Base-by-base conservation (phyloP, 75 land plant species). In the Picea glauca region DNA sequence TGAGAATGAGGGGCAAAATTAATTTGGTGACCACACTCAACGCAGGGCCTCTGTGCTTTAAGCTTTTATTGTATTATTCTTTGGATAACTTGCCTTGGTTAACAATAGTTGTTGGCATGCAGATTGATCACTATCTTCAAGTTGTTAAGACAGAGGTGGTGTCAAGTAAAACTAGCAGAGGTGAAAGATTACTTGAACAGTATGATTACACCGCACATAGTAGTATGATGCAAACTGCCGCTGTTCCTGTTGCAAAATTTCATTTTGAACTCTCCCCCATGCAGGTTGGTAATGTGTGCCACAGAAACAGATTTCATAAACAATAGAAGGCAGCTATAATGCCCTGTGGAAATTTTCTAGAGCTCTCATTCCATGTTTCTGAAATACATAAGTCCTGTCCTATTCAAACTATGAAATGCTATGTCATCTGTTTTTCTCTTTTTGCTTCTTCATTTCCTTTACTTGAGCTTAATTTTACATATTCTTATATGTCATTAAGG, bases 131-230 rank as follows among this genome's bases (percentile, higher is more conserved):
- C 84, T 98, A 95, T 83, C 80, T 98, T 83, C 99, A 98, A 83
- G 80, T 91, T 15, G 99, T 98, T 26, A 98, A 98, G 85, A 95
- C 99, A 3, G 98, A 98, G 87, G 88, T 95, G 76, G 60, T 86
- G 64, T 86, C 94, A 58, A 77, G 79, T 38, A 80, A 79, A 74
- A 63, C 35, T 72, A 77, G 73, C 30, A 61, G 75, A 76, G 90
- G 87, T 58, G 74, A 64, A 43, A 78, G 62, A 58, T 74, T 90
- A 57, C 80, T 95, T 58, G 99, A 98, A 72, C 88, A 90, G 72
- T 93, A 98, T 77, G 98, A 95, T 62, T 98, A 95, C 85, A 95
- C 98, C 59, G 95, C 98, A 12, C 99, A 98, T 80, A 98, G 99
- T 72, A 95, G 90, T 78, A 77, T 88, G 81, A 80, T 85, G 5